Evolutionary conservation across 768 basidiomycete species (phyloP).

Genomic region (Psilocybe cyanescens): DNA sequence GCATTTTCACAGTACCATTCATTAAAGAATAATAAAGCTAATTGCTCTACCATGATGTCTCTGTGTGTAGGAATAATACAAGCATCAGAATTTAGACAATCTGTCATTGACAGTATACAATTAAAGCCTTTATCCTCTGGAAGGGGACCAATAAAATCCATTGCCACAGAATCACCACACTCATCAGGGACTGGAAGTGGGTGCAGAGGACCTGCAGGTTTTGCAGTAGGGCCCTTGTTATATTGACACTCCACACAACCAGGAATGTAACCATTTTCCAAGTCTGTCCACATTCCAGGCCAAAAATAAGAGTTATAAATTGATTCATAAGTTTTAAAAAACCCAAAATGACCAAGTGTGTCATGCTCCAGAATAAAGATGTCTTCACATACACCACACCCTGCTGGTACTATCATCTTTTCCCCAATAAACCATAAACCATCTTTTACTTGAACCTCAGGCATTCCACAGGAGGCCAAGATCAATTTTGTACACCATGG

Average conservation of each 20-base stretch:
- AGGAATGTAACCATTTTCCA: conserved; percentile 35
- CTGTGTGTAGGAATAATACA: conserved; percentile 3
- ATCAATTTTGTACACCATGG: too few relatives aligned
- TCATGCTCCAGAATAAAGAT: conserved; percentile 34
- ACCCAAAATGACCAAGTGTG: conserved; percentile 35
- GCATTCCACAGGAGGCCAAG: too few relatives aligned
- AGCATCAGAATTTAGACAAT: conserved; percentile 15
- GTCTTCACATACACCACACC: too few relatives aligned
- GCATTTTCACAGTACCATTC: conserved; percentile 35
- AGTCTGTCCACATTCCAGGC: conserved; percentile 36
- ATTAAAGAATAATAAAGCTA: conserved; percentile 29
- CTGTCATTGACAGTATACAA: conserved; percentile 22
- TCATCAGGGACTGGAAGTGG: conserved; percentile 30
- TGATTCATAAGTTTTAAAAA: conserved; percentile 30
- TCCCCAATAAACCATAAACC: too few relatives aligned
- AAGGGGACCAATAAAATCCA: conserved; percentile 41
- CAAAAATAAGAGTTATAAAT: conserved; percentile 31
- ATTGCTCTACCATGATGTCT: conserved; percentile 15
- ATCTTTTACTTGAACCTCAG: too few relatives aligned
- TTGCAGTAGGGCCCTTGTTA: conserved; percentile 33
- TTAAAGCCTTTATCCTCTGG: conserved; percentile 33
- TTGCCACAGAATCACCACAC: conserved; percentile 22
- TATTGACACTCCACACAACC: conserved; percentile 35
- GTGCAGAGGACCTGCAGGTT: conserved; percentile 31
- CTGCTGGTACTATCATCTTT: too few relatives aligned